Evolutionary conservation across 441 rosid genomes (phyloP).

Genomic region (Adansonia gregorii): DNA sequence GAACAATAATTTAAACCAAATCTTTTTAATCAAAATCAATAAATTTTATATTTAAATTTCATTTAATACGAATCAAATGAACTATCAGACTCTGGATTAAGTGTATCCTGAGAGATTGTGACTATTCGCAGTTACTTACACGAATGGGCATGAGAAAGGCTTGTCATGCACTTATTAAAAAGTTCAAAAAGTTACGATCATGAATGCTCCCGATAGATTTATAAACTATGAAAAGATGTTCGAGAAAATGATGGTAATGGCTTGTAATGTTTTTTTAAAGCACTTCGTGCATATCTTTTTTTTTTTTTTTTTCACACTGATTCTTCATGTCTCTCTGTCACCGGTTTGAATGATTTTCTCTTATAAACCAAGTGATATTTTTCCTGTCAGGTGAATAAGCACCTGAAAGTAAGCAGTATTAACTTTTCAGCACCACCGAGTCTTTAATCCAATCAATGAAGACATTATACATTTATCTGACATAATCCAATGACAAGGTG

Average conservation of each 20-base stretch:
- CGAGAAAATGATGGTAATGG: not conserved
- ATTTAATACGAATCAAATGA: no score
- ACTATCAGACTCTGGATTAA: no score
- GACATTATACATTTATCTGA: slow-evolving; percentile 21
- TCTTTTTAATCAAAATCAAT: no score
- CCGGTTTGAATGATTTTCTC: slow-evolving; percentile 23
- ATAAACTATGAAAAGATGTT: slow-evolving; percentile 1
- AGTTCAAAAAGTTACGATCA: slow-evolving; percentile 55
- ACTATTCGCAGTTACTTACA: slow-evolving; percentile 45
- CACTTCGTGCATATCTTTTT: no score
- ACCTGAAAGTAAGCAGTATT: slow-evolving; percentile 78
- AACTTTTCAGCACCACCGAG: slow-evolving; percentile 92
- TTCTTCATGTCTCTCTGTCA: not conserved
- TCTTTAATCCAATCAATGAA: slow-evolving; percentile 57
- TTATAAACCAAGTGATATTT: slow-evolving; percentile 19
- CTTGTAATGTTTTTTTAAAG: no score
- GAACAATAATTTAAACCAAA: no score
- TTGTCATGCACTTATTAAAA: slow-evolving; percentile 66
- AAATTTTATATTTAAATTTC: no score
- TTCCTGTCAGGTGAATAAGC: slow-evolving; percentile 72
- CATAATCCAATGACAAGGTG: slow-evolving; percentile 42
- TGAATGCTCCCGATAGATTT: slow-evolving; percentile 5
- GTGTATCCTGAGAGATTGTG: no score
- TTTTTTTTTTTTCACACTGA: not conserved
- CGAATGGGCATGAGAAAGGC: slow-evolving; percentile 97